Base-by-base conservation (phyloP, 768 basidiomycete species). In the Ramaria rubella region DNA sequence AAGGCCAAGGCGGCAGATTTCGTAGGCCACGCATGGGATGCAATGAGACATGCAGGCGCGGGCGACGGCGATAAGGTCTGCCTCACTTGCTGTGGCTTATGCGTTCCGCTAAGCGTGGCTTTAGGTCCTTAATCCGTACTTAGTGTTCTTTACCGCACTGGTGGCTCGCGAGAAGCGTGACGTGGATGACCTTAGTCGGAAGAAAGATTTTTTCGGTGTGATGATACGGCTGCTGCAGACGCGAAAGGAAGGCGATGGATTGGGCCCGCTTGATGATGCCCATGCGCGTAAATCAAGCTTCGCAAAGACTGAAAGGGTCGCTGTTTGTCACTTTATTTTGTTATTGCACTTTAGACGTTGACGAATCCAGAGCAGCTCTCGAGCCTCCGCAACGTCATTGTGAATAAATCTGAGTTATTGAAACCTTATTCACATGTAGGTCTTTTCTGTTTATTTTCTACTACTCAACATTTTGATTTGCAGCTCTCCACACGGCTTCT, bases 1-100 rank as follows among this genome's bases (percentile, higher is more conserved):
- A 86, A 86, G 62, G 87, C 88, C 2, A 87, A 84, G 61, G 81
- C 85, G 0, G 81, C 87, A 0, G 89, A 91, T 63, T 88, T 90
- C 58, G 75, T 84, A 26, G 68, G 72, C 14, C 78, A 77, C 36
- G 82, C 86, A 2, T 93, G 87, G 87, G 81, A 85, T 52, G 74
- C 81, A 11, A 73, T 91, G 34, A 64, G 75, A 42, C 72, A 70
- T 7, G 81, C 83, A 2, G 83, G 82, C 2, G 85, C 77, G 15
- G 83, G 83, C 1, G 69, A 69, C 38, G 78, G 76, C 5, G 82
- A 87, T 60, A 88, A 86, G 63, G 79, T 75, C 69, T 63, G 68
- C 36, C 36, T n/a, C 11, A 3, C 17, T 14, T 24, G 40, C n/a
- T 17, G 17, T 4, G 4, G 2, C n/a, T 48, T 55, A 23, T 24